Percentiles rank a stretch among this genome's conserved stretches.
phyloP scores from a whole-genome alignment of 2,329 filamentous ascomycete species.

The Fusarium succisae region DNA sequence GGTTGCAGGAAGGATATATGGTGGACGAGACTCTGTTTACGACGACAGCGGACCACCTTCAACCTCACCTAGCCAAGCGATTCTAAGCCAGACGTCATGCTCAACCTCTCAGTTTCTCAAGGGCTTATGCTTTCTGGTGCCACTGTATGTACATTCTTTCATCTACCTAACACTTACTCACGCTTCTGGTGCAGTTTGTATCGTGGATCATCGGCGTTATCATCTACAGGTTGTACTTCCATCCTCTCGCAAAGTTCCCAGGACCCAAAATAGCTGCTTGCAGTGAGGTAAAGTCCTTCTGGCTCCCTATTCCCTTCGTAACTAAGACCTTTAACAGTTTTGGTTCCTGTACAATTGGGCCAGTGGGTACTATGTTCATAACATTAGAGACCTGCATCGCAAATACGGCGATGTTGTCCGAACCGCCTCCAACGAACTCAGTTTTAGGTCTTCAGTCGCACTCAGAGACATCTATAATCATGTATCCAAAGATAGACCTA shows the following conservation, averaged over 20 bases:
- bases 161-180: rapidly evolving
- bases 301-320: rapidly evolving
- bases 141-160: neutral
- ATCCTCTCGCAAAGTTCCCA: conserved; percentile 35
- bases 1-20: neutral
- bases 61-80: neutral
- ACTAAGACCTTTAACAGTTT: neutral
- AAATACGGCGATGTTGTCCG: conserved; percentile 36
- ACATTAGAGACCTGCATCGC: neutral
- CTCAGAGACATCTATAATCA: conserved; percentile 33
- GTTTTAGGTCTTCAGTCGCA: conserved; percentile 15
- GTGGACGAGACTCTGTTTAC: too few relatives aligned
- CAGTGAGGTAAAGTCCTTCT: conserved; percentile 5
- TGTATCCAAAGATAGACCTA: neutral
- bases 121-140: neutral
- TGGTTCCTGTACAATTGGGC: neutral
- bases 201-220: neutral
- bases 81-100: neutral
- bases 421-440: conserved; percentile 26
- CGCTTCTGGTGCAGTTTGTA: neutral
- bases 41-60: rapidly evolving
- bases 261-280: conserved; percentile 33
- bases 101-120: neutral
- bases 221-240: conserved; percentile 25
- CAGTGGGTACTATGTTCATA: neutral